Conservation (phyloP, 257 asterid genomes). For the Solanum paucissectum region DNA sequence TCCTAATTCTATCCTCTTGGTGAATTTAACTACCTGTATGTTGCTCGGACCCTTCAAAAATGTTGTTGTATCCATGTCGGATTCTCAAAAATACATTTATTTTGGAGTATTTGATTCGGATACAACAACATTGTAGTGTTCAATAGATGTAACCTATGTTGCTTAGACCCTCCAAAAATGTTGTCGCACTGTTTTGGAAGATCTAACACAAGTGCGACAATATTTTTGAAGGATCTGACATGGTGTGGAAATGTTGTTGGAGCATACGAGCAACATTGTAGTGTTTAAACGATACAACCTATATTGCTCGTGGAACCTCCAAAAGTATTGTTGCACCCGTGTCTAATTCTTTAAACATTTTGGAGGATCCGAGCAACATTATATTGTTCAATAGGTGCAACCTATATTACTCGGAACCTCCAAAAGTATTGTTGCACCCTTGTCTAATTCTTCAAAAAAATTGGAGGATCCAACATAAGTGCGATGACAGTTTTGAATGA, state of each 20-base stretch:
- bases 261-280: neutral
- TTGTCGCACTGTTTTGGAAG: neutral
- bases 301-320: neutral
- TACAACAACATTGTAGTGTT: neutral
- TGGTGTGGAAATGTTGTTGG: neutral
- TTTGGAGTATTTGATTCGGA: neutral
- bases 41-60: neutral
- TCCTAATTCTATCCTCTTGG: neutral
- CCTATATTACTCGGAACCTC: too few species aligned
- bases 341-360: neutral
- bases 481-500: neutral
- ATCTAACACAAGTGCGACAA: neutral
- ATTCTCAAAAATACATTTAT: neutral
- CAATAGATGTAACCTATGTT: neutral
- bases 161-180: neutral
- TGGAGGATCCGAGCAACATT: too few species aligned
- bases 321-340: neutral
- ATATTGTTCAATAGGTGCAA: too few species aligned
- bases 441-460: too few species aligned
- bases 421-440: too few species aligned
- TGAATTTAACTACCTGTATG: neutral
- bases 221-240: neutral
- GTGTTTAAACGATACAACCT: neutral
- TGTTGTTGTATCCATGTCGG: neutral
- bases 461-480: neutral